Conservation (phyloP, 2,329 filamentous ascomycete species). For the Tolypocladium guangdongense region DNA sequence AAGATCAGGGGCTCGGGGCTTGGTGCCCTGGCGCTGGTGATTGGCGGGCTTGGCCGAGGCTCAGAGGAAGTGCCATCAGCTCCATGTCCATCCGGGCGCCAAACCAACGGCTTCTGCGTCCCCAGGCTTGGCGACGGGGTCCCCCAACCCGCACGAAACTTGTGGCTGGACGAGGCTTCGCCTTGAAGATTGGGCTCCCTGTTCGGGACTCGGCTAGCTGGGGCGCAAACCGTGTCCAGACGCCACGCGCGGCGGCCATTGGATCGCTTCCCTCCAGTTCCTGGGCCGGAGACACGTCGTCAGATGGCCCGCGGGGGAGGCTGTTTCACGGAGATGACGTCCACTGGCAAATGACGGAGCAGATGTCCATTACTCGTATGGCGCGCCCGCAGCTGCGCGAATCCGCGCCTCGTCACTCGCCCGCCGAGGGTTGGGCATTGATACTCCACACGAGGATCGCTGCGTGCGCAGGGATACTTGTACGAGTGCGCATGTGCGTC, state of each 20-base stretch:
- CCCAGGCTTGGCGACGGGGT: neutral
- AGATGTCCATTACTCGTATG: neutral
- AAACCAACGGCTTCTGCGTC: neutral
- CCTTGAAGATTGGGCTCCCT: neutral
- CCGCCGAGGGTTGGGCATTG: too few species aligned
- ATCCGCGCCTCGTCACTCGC: neutral
- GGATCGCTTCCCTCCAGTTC: neutral
- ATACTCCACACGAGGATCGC: too few species aligned
- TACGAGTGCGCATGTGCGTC: neutral
- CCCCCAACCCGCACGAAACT: neutral
- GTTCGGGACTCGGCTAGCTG: neutral
- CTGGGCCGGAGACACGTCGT: neutral
- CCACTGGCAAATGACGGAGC: too few species aligned
- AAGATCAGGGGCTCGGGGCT: neutral
- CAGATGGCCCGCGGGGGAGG: too few species aligned
- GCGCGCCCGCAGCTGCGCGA: neutral
- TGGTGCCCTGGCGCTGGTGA: neutral
- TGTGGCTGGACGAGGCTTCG: too few species aligned
- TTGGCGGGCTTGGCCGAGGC: neutral
- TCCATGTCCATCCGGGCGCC: neutral
- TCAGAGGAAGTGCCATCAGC: neutral
- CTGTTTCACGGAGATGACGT: neutral
- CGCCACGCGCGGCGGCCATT: neutral
- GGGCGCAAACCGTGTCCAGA: neutral
- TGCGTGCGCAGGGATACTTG: too few species aligned